These are phyloP conservation scores for Apiosordaria backusii DNA, from an alignment of 495 filamentous ascomycete genomes.

Conservation along the genomic window DNA sequence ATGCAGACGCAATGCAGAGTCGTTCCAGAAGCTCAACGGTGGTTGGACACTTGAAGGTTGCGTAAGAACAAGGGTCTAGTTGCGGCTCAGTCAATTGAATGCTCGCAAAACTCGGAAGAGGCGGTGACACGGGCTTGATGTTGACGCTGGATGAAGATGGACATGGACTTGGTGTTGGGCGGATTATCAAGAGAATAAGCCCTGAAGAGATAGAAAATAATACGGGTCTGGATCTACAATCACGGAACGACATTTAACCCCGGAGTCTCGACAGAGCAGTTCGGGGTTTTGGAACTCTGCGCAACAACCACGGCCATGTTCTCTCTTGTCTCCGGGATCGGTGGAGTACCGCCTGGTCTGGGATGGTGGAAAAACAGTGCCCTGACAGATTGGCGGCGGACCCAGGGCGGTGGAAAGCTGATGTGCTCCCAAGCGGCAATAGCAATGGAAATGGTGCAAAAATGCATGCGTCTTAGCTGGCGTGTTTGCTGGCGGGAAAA, in stretches of 20 bases:
- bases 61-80: background rate
- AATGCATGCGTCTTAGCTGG: background rate
- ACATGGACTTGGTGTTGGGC: background rate
- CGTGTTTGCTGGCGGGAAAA: too few species aligned
- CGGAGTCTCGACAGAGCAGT: background rate
- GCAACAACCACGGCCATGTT: background rate
- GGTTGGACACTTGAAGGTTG: background rate
- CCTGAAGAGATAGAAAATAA: background rate
- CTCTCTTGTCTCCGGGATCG: background rate
- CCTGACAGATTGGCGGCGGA: background rate
- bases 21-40: constrained; percentile 2
- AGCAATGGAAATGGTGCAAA: background rate
- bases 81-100: background rate
- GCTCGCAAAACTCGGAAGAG: background rate
- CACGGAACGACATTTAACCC: background rate
- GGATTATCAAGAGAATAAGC: background rate
- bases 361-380: too few species aligned
- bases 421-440: background rate
- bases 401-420: background rate
- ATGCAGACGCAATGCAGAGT: constrained; percentile 1
- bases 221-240: background rate
- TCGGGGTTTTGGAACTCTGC: background rate
- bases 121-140: background rate
- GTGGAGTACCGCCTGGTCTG: background rate
- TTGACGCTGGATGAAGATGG: background rate